phyloP scores from a whole-genome alignment of 208 protist species.

The Acanthamoeba quina region DNA sequence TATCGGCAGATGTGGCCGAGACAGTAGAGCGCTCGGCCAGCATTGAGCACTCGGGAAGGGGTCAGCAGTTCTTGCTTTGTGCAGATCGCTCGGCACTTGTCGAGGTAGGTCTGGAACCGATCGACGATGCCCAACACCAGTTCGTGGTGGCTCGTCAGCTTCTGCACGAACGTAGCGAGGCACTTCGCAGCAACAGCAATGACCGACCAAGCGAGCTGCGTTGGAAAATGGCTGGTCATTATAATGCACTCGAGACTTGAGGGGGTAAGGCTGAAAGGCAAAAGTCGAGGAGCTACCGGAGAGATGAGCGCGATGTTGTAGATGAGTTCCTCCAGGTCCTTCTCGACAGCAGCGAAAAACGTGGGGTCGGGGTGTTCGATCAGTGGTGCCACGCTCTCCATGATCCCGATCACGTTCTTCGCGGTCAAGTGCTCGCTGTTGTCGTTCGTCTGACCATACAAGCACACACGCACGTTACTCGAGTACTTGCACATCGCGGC shows the following conservation, averaged over 20 bases:
- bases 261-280: not conserved
- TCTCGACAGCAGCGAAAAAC: slow-evolving; percentile 56
- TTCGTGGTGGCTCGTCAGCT: slow-evolving; percentile 41
- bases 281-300: not conserved
- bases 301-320: slow-evolving; percentile 37
- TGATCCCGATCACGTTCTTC: slow-evolving; percentile 43
- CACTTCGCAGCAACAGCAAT: slow-evolving; percentile 33
- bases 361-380: slow-evolving; percentile 42
- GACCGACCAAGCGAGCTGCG: slow-evolving; percentile 33
- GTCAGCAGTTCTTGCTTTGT: slow-evolving; percentile 8
- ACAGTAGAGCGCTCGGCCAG: slow-evolving; percentile 56
- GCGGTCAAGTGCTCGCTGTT: slow-evolving; percentile 35
- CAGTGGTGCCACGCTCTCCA: slow-evolving; percentile 55
- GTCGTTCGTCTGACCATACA: slow-evolving; percentile 49
- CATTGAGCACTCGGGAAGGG: not conserved
- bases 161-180: slow-evolving; percentile 41
- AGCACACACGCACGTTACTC: not conserved
- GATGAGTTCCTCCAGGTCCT: slow-evolving; percentile 46
- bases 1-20: slow-evolving; percentile 52
- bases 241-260: not conserved
- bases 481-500: not conserved
- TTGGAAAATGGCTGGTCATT: not conserved
- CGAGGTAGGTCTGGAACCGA: slow-evolving; percentile 50
- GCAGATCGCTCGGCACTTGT: slow-evolving; percentile 49
- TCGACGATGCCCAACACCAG: not conserved